Conservation (phyloP, 176 grass and related monocot species). For the Eragrostis nindensis region DNA sequence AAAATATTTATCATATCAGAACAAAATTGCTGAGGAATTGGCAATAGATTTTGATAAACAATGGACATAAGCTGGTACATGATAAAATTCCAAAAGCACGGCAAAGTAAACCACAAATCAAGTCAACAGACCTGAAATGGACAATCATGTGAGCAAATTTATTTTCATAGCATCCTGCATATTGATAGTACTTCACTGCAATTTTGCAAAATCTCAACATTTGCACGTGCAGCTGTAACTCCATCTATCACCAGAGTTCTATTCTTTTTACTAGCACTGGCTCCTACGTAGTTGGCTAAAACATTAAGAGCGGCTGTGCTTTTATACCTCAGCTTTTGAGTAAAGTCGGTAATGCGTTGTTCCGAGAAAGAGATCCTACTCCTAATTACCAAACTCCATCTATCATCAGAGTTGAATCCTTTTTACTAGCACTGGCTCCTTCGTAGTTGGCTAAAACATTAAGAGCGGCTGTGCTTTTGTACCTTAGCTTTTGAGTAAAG, state of each 20-base stretch:
- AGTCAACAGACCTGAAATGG: not conserved
- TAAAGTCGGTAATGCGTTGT: not conserved
- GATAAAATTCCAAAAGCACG: not conserved
- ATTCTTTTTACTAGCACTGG: not conserved
- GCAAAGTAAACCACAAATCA: not conserved
- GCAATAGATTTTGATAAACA: not conserved
- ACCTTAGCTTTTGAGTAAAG: not conserved
- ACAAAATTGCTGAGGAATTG: not conserved
- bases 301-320: not conserved
- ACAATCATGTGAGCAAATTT: constrained; percentile 4
- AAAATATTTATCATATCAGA: not conserved
- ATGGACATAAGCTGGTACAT: not conserved
- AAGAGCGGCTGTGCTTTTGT: not conserved
- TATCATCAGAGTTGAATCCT: too few relatives aligned
- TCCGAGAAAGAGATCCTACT: not conserved
- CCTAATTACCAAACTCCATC: constrained; percentile 10
- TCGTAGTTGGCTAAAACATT: not conserved
- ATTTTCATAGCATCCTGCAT: not conserved
- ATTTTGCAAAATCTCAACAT: not conserved
- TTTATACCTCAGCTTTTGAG: not conserved
- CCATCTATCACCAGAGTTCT: not conserved
- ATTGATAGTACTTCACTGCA: not conserved
- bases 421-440: not conserved
- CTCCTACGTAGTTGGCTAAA: not conserved
- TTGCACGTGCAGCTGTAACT: not conserved